Evolutionary conservation across 495 filamentous ascomycete genomes (phyloP), one percentile per base, ranked within the genome.

Genomic region (Jackrogersella multiformis): DNA sequence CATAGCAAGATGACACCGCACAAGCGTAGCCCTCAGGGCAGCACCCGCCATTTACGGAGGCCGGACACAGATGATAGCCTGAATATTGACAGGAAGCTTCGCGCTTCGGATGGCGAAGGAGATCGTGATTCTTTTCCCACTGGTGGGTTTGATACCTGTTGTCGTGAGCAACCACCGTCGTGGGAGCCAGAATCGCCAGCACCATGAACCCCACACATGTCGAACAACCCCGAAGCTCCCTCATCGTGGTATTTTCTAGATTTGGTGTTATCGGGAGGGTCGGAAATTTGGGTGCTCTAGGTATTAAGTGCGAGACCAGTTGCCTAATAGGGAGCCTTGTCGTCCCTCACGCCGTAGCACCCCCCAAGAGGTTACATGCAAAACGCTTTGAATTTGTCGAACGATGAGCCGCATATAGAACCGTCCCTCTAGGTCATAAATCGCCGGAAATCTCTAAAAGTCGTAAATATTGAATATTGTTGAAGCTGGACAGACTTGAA

Each of bases 1-100:
- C 76, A 49, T 76, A 78, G 49, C 81, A 83, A 12, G 73, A 78
- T 13, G 80, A 74, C 34, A 69, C 69, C n/a, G 64, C 78, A 61
- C 81, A 83, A 2, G 59, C 75, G 60, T 81, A 83, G 6, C 66
- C 61, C 10, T 73, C 66, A 2, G 79, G 80, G 45, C 81, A 83
- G 44, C 81, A 83, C 32, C 76, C 77, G 34, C 81, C 81, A 44
- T 72, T 61, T 23, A 74, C 41, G 0, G 74, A 72, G 7, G 73
- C 66, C 15, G 80, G 72, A 58, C 81, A 83, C 23, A 76, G 56
- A 9, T 70, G 66, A 15, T 77, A 74, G 8, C 61, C 56, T 4
- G 55, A 21, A 34, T 39, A 15, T 20, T 68, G 61, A 15, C 73
- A 74, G 2, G 62, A 48, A 35, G 61, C 63, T 0, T 69, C 68